Conservation (phyloP, 1,284 basidiomycete genomes). For the Irpex sp. region DNA sequence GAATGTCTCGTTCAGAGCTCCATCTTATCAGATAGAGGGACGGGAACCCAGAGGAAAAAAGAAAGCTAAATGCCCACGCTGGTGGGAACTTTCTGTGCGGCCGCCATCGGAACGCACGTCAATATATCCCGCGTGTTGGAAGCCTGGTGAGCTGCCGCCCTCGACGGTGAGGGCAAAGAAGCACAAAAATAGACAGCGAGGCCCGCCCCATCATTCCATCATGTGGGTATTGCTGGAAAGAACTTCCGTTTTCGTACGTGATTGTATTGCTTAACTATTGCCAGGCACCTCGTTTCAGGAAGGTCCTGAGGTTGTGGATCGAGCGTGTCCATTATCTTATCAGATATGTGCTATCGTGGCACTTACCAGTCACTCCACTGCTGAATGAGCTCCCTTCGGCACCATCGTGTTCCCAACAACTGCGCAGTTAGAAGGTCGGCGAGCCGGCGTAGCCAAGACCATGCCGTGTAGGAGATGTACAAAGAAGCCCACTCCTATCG, state of each 20-base stretch:
- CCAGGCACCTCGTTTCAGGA: background rate
- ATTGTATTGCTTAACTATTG: background rate
- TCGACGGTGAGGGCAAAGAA: background rate
- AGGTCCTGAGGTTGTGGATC: background rate
- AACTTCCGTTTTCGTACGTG: background rate
- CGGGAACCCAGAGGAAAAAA: background rate
- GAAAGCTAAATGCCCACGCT: conserved; percentile 4
- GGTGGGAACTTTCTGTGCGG: conserved; percentile 5
- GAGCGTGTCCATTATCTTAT: background rate
- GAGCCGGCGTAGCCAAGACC: background rate
- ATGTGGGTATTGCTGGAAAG: background rate
- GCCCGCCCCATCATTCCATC: background rate
- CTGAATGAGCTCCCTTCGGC: background rate
- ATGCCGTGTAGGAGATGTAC: too few relatives aligned
- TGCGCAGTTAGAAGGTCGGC: background rate
- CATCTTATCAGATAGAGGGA: conserved; percentile 29
- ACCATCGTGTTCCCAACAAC: background rate
- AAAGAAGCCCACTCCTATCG: too few relatives aligned
- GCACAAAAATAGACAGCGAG: background rate
- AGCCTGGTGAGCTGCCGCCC: background rate
- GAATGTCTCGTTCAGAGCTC: background rate
- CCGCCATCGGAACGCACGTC: background rate
- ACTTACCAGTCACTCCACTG: background rate
- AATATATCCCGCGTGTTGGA: background rate
- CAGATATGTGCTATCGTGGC: background rate